phyloP scores from a whole-genome alignment of 805 yeast genomes.

The Cyberlindnera galapagoensis region DNA sequence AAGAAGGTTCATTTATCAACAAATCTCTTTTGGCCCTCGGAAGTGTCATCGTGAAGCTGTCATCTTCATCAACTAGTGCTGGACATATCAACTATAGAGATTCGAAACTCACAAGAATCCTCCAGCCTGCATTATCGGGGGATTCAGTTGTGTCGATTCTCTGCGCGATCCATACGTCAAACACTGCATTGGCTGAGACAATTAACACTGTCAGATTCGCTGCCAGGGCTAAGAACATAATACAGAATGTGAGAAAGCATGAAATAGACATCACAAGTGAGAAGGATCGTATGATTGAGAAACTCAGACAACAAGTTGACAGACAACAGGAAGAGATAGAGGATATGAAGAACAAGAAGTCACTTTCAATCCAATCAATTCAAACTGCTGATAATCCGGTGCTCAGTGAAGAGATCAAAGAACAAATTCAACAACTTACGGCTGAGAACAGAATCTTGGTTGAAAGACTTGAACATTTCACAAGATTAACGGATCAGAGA shows the following conservation, averaged over 20 bases:
- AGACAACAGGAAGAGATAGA: conserved; percentile 49
- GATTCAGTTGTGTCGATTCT: conserved; percentile 75
- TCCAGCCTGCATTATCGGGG: conserved; percentile 92
- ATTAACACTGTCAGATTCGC: conserved; percentile 87
- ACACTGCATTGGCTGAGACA: conserved; percentile 64
- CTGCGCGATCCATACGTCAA: conserved; percentile 76
- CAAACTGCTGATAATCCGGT: conserved; percentile 4
- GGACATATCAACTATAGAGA: conserved; percentile 90
- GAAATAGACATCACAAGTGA: conserved; percentile 33
- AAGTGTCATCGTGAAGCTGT: conserved; percentile 79
- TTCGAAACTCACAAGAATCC: conserved; percentile 79
- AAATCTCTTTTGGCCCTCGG: conserved; percentile 86
- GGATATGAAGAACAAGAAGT: conserved; percentile 24
- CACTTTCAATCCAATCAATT: conserved; percentile 3
- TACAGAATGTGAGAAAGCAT: conserved; percentile 56
- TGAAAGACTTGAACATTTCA: conserved; percentile 64
- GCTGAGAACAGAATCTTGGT: conserved; percentile 61
- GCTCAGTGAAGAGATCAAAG: conserved; percentile 17
- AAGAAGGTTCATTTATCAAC: conserved; percentile 91
- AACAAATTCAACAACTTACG: conserved; percentile 37
- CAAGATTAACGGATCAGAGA: conserved; percentile 56
- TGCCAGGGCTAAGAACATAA: conserved; percentile 83
- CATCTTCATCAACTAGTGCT: conserved; percentile 27
- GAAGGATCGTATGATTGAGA: conserved; percentile 47
- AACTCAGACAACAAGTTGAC: conserved; percentile 54